phyloP scores from a whole-genome alignment of 2,329 filamentous ascomycete genomes.

The Parascedosporium putredinis region DNA sequence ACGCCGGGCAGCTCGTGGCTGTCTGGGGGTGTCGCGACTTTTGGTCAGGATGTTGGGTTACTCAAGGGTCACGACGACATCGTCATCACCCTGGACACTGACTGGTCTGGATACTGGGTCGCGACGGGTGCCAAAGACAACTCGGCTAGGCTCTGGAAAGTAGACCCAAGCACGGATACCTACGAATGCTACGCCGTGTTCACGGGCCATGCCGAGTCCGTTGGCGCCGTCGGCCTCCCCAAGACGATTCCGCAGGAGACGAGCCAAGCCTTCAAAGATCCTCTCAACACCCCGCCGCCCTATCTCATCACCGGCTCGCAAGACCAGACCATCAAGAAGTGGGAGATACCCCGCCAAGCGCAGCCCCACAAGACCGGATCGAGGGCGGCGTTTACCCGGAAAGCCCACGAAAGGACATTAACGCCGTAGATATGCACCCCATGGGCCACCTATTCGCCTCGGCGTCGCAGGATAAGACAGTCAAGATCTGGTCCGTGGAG shows the following conservation, averaged over 20 bases:
- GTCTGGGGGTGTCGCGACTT: constrained; percentile 43
- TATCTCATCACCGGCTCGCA: constrained; percentile 90
- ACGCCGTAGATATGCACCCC: constrained; percentile 75
- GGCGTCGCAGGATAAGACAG: constrained; percentile 89
- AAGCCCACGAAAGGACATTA: constrained; percentile 99
- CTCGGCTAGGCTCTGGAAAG: constrained; percentile 77
- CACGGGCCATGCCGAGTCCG: constrained; percentile 85
- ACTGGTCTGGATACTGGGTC: constrained; percentile 96
- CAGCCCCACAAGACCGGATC: constrained; percentile 42
- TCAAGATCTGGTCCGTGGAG: constrained; percentile 91
- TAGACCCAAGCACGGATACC: constrained; percentile 65
- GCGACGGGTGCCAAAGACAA: constrained; percentile 96
- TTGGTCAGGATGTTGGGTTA: constrained; percentile 79
- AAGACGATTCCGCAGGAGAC: constrained; percentile 55
- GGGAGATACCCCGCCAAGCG: constrained; percentile 61
- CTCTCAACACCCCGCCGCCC: constrained; percentile 67
- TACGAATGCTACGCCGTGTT: constrained; percentile 75
- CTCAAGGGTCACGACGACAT: constrained; percentile 91
- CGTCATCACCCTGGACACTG: constrained; percentile 84
- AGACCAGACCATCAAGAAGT: constrained; percentile 89
- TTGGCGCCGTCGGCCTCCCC: constrained; percentile 81
- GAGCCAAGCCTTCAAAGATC: constrained; percentile 61
- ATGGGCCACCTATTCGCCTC: constrained; percentile 78
- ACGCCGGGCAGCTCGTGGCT: constrained; percentile 14
- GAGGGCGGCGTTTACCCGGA: constrained; percentile 72